phyloP scores from a whole-genome alignment of 768 basidiomycete species.

The button mushroom (Agaricus bisporus) region DNA sequence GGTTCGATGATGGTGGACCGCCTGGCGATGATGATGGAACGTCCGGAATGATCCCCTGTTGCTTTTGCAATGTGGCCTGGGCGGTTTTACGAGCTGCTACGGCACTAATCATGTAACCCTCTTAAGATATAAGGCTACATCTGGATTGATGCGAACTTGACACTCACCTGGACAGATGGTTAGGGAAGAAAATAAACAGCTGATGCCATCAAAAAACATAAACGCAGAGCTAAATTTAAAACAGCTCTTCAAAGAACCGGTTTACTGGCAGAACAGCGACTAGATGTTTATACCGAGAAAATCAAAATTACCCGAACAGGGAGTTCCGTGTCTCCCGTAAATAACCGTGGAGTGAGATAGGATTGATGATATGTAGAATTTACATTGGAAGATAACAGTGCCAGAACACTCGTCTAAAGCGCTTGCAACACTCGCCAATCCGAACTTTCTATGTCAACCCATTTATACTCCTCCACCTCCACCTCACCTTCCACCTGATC shows the following conservation, averaged over 20 bases:
- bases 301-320: no score
- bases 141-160: neutral
- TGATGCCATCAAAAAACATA: neutral
- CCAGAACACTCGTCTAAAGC: neutral
- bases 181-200: neutral
- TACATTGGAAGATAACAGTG: no score
- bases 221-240: neutral
- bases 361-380: no score
- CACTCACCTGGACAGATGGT: neutral
- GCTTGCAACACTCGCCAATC: conserved; percentile 5
- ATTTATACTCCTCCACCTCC: conserved; percentile 17
- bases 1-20: neutral
- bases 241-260: no score
- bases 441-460: conserved; percentile 16
- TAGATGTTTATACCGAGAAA: no score
- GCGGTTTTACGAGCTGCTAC: conserved; percentile 67
- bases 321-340: no score
- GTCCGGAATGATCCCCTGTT: neutral
- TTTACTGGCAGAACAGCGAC: no score
- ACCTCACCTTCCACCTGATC: conserved; percentile 15
- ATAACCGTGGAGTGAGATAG: no score
- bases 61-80: conserved; percentile 23
- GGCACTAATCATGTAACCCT: conserved; percentile 56
- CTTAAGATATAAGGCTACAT: conserved; percentile 2
- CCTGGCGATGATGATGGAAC: conserved; percentile 8